Evolutionary conservation across 805 yeast species (phyloP).

Genomic region (Hanseniaspora vineae): DNA sequence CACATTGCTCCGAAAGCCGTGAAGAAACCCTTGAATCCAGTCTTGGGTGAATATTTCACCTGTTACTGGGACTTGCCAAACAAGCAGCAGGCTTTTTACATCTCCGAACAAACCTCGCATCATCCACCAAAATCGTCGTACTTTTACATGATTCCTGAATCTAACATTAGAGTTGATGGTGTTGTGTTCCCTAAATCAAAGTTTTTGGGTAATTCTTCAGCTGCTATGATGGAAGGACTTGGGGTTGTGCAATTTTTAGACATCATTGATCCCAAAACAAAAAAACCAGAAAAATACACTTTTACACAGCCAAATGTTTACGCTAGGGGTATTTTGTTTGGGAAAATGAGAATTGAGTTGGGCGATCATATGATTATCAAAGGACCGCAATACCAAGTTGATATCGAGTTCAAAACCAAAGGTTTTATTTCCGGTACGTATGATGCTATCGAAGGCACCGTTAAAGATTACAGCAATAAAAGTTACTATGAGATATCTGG

Average conservation of each 20-base stretch:
- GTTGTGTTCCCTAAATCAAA: constrained; percentile 74
- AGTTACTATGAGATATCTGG: constrained; percentile 57
- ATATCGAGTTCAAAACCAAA: constrained; percentile 87
- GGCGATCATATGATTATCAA: constrained; percentile 83
- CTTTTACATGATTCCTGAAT: constrained; percentile 74
- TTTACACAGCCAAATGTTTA: constrained; percentile 94
- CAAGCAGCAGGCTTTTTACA: constrained; percentile 60
- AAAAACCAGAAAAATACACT: constrained; percentile 54
- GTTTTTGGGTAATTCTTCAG: constrained; percentile 91
- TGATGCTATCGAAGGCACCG: constrained; percentile 71
- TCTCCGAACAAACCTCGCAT: constrained; percentile 92
- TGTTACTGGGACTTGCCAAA: constrained; percentile 87
- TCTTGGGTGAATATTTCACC: constrained; percentile 79
- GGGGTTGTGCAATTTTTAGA: constrained; percentile 61
- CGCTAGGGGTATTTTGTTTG: constrained; percentile 86
- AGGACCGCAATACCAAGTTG: constrained; percentile 53
- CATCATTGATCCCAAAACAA: constrained; percentile 30
- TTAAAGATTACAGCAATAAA: constrained; percentile 40
- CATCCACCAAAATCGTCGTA: constrained; percentile 98
- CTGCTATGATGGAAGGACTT: constrained; percentile 91
- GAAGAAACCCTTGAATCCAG: constrained; percentile 92
- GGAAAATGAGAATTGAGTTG: constrained; percentile 76
- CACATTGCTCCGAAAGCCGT: constrained; percentile 98
- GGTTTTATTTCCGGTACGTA: constrained; percentile 90
- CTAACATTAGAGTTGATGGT: constrained; percentile 79